These are phyloP conservation scores for Inonotus obliquus DNA, from an alignment of 1,284 basidiomycete genomes.

Conservation along the genomic window DNA sequence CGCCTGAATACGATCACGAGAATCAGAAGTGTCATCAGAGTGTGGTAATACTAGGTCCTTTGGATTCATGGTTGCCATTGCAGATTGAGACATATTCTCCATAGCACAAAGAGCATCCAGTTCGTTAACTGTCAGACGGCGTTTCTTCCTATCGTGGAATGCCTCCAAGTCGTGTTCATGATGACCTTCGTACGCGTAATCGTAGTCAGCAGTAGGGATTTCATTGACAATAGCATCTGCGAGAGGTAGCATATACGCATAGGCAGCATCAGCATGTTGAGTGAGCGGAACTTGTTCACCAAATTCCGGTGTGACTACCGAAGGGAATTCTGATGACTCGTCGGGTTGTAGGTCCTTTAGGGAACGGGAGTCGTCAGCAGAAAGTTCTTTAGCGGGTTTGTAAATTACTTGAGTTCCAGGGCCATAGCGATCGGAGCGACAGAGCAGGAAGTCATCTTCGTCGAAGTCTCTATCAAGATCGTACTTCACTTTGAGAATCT, in stretches of 20 bases:
- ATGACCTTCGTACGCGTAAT: not conserved
- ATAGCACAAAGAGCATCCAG: not conserved
- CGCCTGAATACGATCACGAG: no score
- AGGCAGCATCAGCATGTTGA: not conserved
- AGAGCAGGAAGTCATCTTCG: slow-evolving; percentile 6
- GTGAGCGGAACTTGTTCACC: not conserved
- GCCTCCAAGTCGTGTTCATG: not conserved
- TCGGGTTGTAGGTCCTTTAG: not conserved
- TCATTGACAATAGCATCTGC: no score
- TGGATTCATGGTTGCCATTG: slow-evolving; percentile 4
- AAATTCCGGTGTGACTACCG: not conserved
- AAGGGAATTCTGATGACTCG: slow-evolving; percentile 1
- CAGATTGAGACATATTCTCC: not conserved
- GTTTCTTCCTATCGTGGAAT: slow-evolving; percentile 5
- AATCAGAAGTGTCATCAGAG: not conserved
- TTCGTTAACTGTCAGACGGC: not conserved
- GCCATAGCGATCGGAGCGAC: slow-evolving; percentile 3
- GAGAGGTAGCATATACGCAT: not conserved
- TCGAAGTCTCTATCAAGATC: not conserved
- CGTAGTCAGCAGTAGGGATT: not conserved
- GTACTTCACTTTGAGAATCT: not conserved
- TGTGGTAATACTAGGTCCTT: slow-evolving; percentile 10
- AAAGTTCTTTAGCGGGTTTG: not conserved
- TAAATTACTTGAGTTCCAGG: not conserved
- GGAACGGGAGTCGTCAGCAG: not conserved